Base-by-base conservation (phyloP, 108 stramenopile genomes). In the Discostella pseudostelligera region DNA sequence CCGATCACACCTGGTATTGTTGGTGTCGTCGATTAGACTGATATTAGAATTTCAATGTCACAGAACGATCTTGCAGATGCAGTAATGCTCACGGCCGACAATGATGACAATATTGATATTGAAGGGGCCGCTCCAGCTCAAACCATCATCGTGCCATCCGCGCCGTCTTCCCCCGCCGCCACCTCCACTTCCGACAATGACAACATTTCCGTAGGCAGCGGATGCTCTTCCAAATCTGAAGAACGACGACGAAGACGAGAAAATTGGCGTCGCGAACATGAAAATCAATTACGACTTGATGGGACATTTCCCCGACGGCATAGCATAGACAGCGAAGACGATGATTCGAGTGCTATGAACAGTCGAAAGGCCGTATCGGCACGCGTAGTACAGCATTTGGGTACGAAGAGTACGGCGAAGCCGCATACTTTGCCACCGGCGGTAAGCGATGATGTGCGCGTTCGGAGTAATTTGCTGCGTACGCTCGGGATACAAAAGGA, bases 371-470 rank as follows among this genome's bases (percentile, higher is more conserved):
- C 64, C 19, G 72, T 65, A 24, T 53, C 50, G 4, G 72, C 72
- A 11, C 39, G 55, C 39, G 64, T 73, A 7, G 72, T 73, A 14
- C 57, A 73, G 50, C 72, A 73, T 49, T 20, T 73, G 20, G 72
- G 72, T 8, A 73, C 72, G n/a, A 73, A 73, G 49, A 65, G 55
- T 47, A 73, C 72, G 8, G 72, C 72, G n/a, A 73, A 57, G 32
- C 62, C 62, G 39, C 63, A 65, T 28, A 73, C 72, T 8, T 28
- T 73, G 17, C 72, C 72, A 36, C 64, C 72, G 39, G 54, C 64
- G n/a, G 72, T 73, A 14, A 73, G 72, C 29, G 64, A 65, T 59
- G 42, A 42, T 35, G 72, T 73, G 13, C 39, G 72, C 13, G 72
- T 73, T 25, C 51, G 72, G 72, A 73, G 72, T 39, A 73, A 73